These are phyloP conservation scores for Phlebiopsis gigantea DNA, from an alignment of 768 basidiomycete species.

Conservation along the genomic window DNA sequence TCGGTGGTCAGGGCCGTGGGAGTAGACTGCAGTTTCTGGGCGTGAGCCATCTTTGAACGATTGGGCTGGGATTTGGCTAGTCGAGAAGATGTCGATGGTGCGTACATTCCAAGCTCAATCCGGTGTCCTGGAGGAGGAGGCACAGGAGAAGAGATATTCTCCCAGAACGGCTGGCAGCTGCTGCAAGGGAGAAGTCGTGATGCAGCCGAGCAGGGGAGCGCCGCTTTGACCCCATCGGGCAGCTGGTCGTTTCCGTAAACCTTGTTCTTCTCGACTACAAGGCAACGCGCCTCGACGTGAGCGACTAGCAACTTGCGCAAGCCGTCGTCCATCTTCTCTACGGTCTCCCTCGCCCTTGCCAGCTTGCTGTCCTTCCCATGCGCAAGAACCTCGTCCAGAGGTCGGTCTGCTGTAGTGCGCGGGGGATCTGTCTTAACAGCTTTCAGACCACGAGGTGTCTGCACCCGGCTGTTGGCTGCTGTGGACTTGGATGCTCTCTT, in stretches of 20 bases:
- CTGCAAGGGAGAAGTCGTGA: conserved; percentile 1
- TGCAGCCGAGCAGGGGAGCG: neutral
- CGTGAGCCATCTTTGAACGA: no score
- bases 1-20: neutral
- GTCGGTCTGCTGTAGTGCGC: no score
- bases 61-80: no score
- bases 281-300: neutral
- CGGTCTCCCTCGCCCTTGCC: neutral
- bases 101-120: no score
- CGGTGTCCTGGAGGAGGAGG: neutral
- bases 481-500: neutral
- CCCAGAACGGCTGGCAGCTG: neutral
- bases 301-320: neutral
- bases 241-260: conserved; percentile 3
- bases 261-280: conserved; percentile 4
- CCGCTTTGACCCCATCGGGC: neutral
- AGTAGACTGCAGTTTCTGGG: neutral
- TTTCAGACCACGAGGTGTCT: no score
- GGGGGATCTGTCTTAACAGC: no score
- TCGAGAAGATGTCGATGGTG: neutral
- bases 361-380: neutral
- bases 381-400: no score
- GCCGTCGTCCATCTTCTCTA: neutral
- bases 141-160: neutral
- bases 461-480: no score